Conservation (phyloP, 306 rosid genomes). For the Dalbergia cultrata region DNA sequence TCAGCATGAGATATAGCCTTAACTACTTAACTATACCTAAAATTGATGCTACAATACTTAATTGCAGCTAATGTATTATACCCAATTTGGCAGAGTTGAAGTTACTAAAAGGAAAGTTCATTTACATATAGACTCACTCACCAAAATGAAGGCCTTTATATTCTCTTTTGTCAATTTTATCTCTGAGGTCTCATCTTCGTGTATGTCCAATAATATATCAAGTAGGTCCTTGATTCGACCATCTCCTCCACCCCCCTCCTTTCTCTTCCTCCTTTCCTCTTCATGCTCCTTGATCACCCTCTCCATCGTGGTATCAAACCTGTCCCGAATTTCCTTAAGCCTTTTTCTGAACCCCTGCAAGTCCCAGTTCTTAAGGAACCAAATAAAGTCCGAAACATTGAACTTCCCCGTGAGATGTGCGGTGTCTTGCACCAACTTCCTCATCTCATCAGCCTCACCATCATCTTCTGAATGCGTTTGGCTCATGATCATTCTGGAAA, state of each 20-base stretch:
- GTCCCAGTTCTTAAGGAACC: constrained; percentile 68
- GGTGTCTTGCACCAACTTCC: constrained; percentile 58
- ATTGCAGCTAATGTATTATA: background rate
- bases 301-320: constrained; percentile 66
- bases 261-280: constrained; percentile 57
- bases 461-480: constrained; percentile 51
- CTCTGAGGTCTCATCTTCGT: constrained; percentile 58
- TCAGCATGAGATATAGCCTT: background rate
- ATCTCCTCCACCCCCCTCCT: constrained; percentile 45
- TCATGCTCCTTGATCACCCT: constrained; percentile 64
- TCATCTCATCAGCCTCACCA: constrained; percentile 56
- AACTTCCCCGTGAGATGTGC: constrained; percentile 52
- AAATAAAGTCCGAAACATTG: constrained; percentile 61
- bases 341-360: constrained; percentile 63
- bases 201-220: constrained; percentile 64
- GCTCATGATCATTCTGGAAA: constrained; percentile 65
- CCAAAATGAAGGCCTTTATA: constrained; percentile 73
- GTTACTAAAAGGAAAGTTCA: too few species aligned
- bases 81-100: background rate
- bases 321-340: constrained; percentile 54
- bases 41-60: background rate
- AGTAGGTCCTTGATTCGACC: constrained; percentile 57
- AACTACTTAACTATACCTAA: background rate
- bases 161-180: constrained; percentile 62
- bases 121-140: constrained; percentile 23